Percentiles rank a stretch among this genome's conserved stretches.
Conservation (phyloP, 2,329 filamentous ascomycete species). For the Phyllosticta capitalensis region DNA sequence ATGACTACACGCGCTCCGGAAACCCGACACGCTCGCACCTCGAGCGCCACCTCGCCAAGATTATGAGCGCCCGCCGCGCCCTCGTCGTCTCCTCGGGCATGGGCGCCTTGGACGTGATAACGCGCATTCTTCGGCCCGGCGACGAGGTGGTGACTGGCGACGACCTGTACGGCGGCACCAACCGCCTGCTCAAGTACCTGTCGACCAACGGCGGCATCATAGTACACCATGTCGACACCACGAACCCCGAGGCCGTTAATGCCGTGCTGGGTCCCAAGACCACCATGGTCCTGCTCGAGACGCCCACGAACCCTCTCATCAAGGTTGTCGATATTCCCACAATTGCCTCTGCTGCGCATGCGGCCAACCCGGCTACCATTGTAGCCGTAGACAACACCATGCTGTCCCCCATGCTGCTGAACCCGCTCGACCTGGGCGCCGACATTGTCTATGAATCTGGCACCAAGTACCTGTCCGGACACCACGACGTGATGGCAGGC, state of each 20-base stretch:
- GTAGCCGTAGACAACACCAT: slow-evolving; percentile 98
- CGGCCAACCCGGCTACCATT: slow-evolving; percentile 65
- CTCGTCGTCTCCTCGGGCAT: slow-evolving; percentile 94
- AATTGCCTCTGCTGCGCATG: slow-evolving; percentile 69
- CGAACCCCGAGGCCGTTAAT: slow-evolving; percentile 60
- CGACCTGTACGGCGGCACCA: slow-evolving; percentile 91
- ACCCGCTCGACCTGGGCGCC: slow-evolving; percentile 86
- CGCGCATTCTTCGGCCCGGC: slow-evolving; percentile 76
- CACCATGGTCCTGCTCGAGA: slow-evolving; percentile 90
- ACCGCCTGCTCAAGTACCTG: slow-evolving; percentile 86
- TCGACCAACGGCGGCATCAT: slow-evolving; percentile 82
- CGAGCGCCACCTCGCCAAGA: slow-evolving; percentile 94
- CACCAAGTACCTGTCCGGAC: slow-evolving; percentile 94
- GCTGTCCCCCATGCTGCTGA: slow-evolving; percentile 89
- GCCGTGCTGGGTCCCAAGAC: slow-evolving; percentile 68
- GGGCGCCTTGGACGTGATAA: slow-evolving; percentile 95
- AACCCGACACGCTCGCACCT: slow-evolving; percentile 95
- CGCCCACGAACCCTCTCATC: slow-evolving; percentile 94
- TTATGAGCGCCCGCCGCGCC: slow-evolving; percentile 89
- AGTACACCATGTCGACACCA: slow-evolving; percentile 95
- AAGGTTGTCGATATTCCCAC: slow-evolving; percentile 89
- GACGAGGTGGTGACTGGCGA: slow-evolving; percentile 97
- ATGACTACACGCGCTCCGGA: slow-evolving; percentile 96
- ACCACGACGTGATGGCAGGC: slow-evolving; percentile 98
- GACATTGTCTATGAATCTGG: slow-evolving; percentile 97